Base-by-base conservation (phyloP, 2,329 filamentous ascomycete genomes). In the Nemania sp. region DNA sequence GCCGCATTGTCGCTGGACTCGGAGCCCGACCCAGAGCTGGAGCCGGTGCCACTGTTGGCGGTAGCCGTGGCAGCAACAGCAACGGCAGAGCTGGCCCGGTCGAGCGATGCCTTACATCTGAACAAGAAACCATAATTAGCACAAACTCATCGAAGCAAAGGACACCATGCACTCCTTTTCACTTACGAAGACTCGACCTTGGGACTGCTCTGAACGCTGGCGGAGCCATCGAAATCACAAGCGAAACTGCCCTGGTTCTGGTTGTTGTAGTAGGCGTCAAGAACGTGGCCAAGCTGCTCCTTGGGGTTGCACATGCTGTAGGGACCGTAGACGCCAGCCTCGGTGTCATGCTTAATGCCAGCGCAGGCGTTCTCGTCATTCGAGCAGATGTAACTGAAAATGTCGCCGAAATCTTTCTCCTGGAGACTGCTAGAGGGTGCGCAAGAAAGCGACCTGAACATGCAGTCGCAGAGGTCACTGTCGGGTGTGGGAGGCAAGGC, bases 401-500 rank as follows among this genome's bases (percentile, higher is more conserved):
- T 82, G 13, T 82, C 76, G 45, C 80, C 82, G 67, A 82, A 84
- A 55, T 85, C 77, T 57, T 86, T 78, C 55, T 80, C 77, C 54
- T 76, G 74, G 35, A 89, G 76, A 62, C 76, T 76, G 58, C 80
- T 73, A 48, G 81, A 79, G 59, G 88, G 83, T 21, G 80, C 79
- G 74, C 90, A 93, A 64, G 79, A 80, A 50, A 91, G 78, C 17
- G 85, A 85, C 65, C 83, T 79, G 72, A 82, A 80, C 89, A 92
- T 91, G 82, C 90, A 93, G 61, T 77, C 73, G 80, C 90, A 92
- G 32, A 91, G 83, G 39, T 85, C 74, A 52, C 82, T 74, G 76
- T 92, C 90, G 66, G 88, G 88, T 17, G 83, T 83, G n/a, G 89
- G 90, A 57, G 90, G 90, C 40, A 92, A 87, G 53, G 78, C 79